Evolutionary conservation across 1,284 basidiomycete species (phyloP), one percentile per base, ranked within the genome.

Genomic region (Puccinia sorghi): DNA sequence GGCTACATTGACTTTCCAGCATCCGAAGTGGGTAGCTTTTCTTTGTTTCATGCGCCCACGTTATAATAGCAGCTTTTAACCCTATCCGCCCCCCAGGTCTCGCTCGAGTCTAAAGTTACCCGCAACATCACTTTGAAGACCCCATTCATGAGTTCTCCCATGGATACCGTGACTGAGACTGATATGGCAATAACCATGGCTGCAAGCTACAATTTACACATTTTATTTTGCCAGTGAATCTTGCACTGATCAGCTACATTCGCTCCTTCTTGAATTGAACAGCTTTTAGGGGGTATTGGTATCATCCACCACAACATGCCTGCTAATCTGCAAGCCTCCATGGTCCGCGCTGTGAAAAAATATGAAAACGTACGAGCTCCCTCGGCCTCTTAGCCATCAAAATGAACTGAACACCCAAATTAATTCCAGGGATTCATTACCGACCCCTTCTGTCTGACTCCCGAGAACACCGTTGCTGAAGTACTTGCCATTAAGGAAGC

Each of bases 261-360:
- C 81, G 81, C 82, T 79, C 70, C 79, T 81, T 78, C 3, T 50
- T 27, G 22, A 46, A 76, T 82, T 63, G 81, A 81, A 32, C 83
- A 93, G 91, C 90, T 97, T 80, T 89, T 97, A 81, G 96, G 97
- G 76, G 97, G 96, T 80, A 92, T 99, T 82, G 96, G 97, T 87
- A 93, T 99, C 83, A 98, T 99, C 83, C 96, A 99, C 86, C 94
- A 99, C 87, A 99, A 99, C 86, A 94, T 97, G 86, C 85, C 92
- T 7, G 84, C 95, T 0, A 89, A 90, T 80, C 89, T 90, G 25
- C 97, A 99, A 86, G 97, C 96, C 5, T 90, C 91, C 70, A 98
- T 98, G 93, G 94, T 99, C 82, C 91, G 94, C 82, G 92, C 93
- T 80, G 96, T 99, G 76, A 99, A 99, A 86, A 92, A 95, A 84